Percentiles rank a stretch among this genome's conserved stretches.
phyloP scores from a whole-genome alignment of 768 basidiomycete species.

The Chalciporus chontae region DNA sequence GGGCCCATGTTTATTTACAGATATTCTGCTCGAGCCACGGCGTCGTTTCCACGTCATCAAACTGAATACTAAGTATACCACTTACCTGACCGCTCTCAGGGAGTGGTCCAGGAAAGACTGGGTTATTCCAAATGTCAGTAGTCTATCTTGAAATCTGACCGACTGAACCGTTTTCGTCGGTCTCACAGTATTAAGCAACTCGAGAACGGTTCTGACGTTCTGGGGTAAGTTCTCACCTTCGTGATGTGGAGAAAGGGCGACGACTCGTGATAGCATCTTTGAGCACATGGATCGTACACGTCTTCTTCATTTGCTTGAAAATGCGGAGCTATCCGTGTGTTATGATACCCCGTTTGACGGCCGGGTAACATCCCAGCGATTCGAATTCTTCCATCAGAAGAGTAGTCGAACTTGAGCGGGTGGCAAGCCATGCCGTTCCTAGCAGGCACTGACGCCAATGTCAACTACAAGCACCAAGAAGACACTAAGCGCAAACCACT shows the following conservation, averaged over 20 bases:
- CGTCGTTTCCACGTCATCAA: no score
- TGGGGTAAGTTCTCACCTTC: conserved; percentile 9
- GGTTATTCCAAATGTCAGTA: not conserved
- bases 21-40: no score
- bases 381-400: conserved; percentile 13
- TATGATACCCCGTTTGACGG: not conserved
- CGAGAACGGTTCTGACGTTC: conserved; percentile 4
- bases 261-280: conserved; percentile 8
- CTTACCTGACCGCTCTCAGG: no score
- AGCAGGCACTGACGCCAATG: not conserved
- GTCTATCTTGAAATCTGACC: not conserved
- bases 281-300: not conserved
- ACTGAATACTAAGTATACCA: no score
- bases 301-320: conserved; percentile 3
- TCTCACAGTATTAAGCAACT: not conserved
- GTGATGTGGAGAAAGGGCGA: not conserved
- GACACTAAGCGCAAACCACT: not conserved
- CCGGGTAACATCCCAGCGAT: not conserved
- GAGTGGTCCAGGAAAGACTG: no score
- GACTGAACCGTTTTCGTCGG: not conserved
- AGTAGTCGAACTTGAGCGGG: no score
- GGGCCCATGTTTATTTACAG: not conserved
- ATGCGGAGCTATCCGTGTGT: conserved; percentile 11
- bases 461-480: not conserved
- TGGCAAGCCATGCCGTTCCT: no score